phyloP scores from a whole-genome alignment of 352 stramenopile genomes.

The Achlya hypogyna region DNA sequence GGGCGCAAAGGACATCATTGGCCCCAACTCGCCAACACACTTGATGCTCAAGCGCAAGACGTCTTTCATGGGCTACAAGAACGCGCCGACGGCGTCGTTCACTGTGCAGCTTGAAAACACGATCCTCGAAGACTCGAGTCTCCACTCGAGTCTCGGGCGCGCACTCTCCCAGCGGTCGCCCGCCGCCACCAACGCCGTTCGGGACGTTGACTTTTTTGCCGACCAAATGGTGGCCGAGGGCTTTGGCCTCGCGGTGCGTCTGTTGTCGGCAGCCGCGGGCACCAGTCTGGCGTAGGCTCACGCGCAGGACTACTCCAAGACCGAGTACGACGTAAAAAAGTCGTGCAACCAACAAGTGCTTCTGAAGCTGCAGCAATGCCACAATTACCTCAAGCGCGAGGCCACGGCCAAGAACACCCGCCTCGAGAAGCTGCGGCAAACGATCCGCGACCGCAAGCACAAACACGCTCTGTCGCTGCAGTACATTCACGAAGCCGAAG shows the following conservation, averaged over 20 bases:
- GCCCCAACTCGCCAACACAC: slow-evolving; percentile 16
- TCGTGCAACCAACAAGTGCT: slow-evolving; percentile 73
- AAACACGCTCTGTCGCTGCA: slow-evolving; percentile 60
- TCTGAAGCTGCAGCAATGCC: slow-evolving; percentile 64
- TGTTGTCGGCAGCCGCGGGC: not conserved
- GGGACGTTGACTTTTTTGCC: not conserved
- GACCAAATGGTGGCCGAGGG: slow-evolving; percentile 19
- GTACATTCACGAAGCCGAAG: slow-evolving; percentile 69
- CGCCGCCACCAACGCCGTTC: not conserved
- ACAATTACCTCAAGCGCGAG: slow-evolving; percentile 54
- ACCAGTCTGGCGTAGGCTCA: slow-evolving; percentile 26
- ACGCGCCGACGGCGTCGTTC: slow-evolving; percentile 13
- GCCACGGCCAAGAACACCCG: slow-evolving; percentile 52
- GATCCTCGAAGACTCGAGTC: not conserved
- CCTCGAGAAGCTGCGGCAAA: slow-evolving; percentile 43
- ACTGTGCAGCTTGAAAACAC: slow-evolving; percentile 5
- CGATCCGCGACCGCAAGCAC: slow-evolving; percentile 49
- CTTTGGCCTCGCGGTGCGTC: slow-evolving; percentile 36
- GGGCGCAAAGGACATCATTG: slow-evolving; percentile 4
- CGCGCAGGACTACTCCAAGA: slow-evolving; percentile 71
- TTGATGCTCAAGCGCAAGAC: slow-evolving; percentile 9
- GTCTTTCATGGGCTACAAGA: slow-evolving; percentile 15
- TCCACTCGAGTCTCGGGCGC: slow-evolving; percentile 1
- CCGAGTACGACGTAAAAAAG: slow-evolving; percentile 63
- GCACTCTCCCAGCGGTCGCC: slow-evolving; percentile 3